Conservation (phyloP, 352 stramenopile genomes). For the Phytophthora sp. region DNA sequence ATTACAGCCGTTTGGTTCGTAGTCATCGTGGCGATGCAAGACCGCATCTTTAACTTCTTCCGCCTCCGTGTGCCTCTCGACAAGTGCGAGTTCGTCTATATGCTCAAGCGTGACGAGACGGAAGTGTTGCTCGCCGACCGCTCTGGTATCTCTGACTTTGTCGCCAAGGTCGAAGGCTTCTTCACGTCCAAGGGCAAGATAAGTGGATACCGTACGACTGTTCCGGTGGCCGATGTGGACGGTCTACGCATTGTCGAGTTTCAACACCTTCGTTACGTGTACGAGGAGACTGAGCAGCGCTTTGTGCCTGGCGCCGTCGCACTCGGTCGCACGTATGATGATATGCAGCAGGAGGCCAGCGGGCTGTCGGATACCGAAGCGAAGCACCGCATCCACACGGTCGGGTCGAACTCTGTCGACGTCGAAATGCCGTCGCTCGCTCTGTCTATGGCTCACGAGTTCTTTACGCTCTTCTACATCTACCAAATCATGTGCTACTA, state of each 20-base stretch:
- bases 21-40: slow-evolving; percentile 28
- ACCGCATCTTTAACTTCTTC: slow-evolving; percentile 47
- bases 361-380: slow-evolving; percentile 26
- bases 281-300: slow-evolving; percentile 25
- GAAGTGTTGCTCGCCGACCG: slow-evolving; percentile 42
- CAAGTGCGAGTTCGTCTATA: slow-evolving; percentile 45
- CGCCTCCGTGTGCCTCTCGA: slow-evolving; percentile 26
- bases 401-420: slow-evolving; percentile 46
- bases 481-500: too few species aligned
- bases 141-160: slow-evolving; percentile 37
- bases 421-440: slow-evolving; percentile 43
- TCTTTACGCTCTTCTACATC: slow-evolving; percentile 5
- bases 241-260: slow-evolving; percentile 44
- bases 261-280: slow-evolving; percentile 52
- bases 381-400: slow-evolving; percentile 24
- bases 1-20: slow-evolving; percentile 35
- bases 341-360: slow-evolving; percentile 13
- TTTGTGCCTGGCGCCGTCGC: slow-evolving; percentile 36
- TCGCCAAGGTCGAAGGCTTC: slow-evolving; percentile 35
- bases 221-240: slow-evolving; percentile 22
- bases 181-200: slow-evolving; percentile 27
- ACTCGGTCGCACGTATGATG: slow-evolving; percentile 28
- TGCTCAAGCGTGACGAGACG: slow-evolving; percentile 37
- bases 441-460: background rate
- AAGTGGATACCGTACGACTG: slow-evolving; percentile 37